Percentiles rank a stretch among this genome's conserved stretches.
Conservation (phyloP, 2,329 filamentous ascomycete genomes). For the Dryadomyces quercus-mongolicae region DNA sequence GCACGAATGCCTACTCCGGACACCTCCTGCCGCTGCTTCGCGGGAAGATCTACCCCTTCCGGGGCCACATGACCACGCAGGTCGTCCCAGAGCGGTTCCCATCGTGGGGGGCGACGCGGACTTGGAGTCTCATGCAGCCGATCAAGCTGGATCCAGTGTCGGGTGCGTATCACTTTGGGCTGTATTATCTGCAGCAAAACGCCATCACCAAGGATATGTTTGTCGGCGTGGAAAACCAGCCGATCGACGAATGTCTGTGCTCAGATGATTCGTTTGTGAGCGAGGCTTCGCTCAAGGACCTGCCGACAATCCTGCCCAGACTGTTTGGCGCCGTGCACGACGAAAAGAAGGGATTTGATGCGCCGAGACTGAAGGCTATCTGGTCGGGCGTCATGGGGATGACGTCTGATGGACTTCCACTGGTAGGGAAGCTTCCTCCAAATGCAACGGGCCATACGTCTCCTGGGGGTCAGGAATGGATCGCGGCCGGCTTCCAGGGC, state of each 20-base stretch:
- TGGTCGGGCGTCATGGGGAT: slow-evolving; percentile 9
- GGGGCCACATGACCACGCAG: slow-evolving; percentile 31
- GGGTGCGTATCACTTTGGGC: neutral
- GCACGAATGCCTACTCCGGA: slow-evolving; percentile 27
- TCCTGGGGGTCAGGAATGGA: slow-evolving; percentile 10
- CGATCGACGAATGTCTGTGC: slow-evolving; percentile 4
- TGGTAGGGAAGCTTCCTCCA: slow-evolving; percentile 5
- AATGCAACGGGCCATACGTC: neutral
- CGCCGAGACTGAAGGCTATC: neutral
- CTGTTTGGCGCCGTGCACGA: slow-evolving; percentile 1
- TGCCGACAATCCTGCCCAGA: neutral
- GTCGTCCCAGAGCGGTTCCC: slow-evolving; percentile 16
- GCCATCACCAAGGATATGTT: slow-evolving; percentile 6
- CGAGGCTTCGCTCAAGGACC: neutral
- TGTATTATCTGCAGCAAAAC: slow-evolving; percentile 10
- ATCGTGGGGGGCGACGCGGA: slow-evolving; percentile 4
- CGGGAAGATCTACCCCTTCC: slow-evolving; percentile 24
- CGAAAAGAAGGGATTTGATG: neutral
- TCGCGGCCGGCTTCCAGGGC: slow-evolving; percentile 12
- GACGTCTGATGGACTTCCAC: slow-evolving; percentile 7
- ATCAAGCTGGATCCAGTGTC: neutral
- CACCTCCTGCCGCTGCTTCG: slow-evolving; percentile 28
- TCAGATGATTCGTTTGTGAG: slow-evolving; percentile 5
- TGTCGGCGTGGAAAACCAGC: slow-evolving; percentile 7
- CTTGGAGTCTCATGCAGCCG: slow-evolving; percentile 10